phyloP scores from a whole-genome alignment of 495 filamentous ascomycete species.

The Talaromyces liani region DNA sequence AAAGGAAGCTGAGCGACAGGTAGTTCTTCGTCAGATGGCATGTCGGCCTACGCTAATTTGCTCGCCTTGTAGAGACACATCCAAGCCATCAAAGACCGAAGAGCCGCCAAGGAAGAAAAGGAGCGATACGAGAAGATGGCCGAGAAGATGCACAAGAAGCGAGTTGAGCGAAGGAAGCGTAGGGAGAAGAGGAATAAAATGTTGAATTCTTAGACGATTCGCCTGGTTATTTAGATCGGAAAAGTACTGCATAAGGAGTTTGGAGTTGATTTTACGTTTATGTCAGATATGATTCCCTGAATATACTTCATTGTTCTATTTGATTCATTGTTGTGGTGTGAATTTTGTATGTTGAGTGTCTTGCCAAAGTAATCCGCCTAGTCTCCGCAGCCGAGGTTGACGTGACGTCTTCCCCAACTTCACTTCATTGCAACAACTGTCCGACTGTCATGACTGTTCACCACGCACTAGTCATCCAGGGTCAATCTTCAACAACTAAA shows the following conservation, averaged over 20 bases:
- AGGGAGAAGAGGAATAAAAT: constrained; percentile 97
- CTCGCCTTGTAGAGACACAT: constrained; percentile 53
- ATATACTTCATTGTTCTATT: neutral
- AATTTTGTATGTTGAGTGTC: neutral
- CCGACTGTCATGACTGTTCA: no score
- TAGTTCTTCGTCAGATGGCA: constrained; percentile 20
- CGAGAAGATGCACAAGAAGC: constrained; percentile 94
- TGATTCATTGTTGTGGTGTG: neutral
- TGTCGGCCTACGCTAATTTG: neutral
- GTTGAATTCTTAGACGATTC: constrained; percentile 66
- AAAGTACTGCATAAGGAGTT: neutral
- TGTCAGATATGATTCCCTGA: neutral
- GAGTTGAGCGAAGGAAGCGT: constrained; percentile 85
- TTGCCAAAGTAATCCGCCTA: no score
- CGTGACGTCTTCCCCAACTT: neutral
- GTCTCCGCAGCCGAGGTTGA: constrained; percentile 2
- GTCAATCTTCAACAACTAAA: no score
- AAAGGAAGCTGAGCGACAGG: constrained; percentile 81
- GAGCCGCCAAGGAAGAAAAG: constrained; percentile 85
- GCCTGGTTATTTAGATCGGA: neutral
- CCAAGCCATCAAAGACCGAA: constrained; percentile 71
- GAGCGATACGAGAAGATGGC: constrained; percentile 91
- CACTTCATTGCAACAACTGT: no score
- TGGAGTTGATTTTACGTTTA: constrained; percentile 5
- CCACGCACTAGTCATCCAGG: no score